Conservation (phyloP, 495 filamentous ascomycete species). For the Jackrogersella minutella region DNA sequence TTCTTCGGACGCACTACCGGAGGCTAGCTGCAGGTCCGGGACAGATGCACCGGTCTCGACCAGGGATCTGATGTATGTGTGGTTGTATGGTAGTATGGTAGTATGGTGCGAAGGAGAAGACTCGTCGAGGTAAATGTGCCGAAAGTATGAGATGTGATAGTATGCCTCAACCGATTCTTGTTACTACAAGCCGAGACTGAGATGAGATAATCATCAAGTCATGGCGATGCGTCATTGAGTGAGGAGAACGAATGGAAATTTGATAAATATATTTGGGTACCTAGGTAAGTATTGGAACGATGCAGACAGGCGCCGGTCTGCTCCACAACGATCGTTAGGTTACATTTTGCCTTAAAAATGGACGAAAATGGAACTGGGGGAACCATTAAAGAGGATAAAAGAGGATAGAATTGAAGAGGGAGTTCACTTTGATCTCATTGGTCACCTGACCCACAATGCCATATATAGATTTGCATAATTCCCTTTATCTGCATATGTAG, state of each 20-base stretch:
- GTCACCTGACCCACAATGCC: too few species aligned
- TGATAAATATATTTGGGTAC: background rate
- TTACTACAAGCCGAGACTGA: background rate
- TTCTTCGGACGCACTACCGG: conserved; percentile 20
- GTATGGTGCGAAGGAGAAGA: background rate
- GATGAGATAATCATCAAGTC: conserved; percentile 8
- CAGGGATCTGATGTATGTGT: conserved; percentile 1
- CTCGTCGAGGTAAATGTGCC: background rate
- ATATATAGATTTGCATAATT: too few species aligned
- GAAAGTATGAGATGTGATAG: background rate
- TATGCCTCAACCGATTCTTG: too few species aligned
- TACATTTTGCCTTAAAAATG: conserved; percentile 12
- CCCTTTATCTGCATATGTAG: too few species aligned
- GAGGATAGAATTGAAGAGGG: too few species aligned
- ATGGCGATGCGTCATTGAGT: conserved; percentile 13
- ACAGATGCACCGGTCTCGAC: conserved; percentile 14
- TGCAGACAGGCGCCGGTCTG: background rate
- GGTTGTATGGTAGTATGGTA: background rate
- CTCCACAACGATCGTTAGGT: conserved; percentile 16
- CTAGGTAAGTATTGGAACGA: conserved; percentile 2
- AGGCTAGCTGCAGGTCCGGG: conserved; percentile 35
- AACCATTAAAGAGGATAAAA: background rate
- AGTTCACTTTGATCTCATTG: too few species aligned
- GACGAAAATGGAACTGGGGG: conserved; percentile 1
- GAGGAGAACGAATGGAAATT: conserved; percentile 4